Percentiles rank a stretch among this genome's conserved stretches.
These are phyloP conservation scores for Irpex lacteus DNA, from an alignment of 1,284 basidiomycete genomes.

Conservation along the genomic window DNA sequence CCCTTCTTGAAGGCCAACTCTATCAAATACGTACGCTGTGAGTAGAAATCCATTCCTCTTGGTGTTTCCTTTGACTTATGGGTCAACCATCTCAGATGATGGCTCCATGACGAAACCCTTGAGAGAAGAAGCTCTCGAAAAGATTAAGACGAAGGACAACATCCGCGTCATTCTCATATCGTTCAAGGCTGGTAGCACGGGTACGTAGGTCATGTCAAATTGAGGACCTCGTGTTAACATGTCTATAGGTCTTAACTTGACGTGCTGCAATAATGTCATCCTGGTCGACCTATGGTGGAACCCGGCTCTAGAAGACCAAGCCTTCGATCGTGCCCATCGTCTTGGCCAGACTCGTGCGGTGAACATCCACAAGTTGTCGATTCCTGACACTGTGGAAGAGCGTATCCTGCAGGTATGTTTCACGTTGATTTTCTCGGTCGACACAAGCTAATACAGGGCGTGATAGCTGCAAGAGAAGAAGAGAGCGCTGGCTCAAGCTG, in stretches of 20 bases:
- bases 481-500: conserved; percentile 79
- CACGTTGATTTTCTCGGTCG: neutral
- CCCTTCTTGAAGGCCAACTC: conserved; percentile 71
- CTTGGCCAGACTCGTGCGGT: conserved; percentile 83
- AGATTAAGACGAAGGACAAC: conserved; percentile 62
- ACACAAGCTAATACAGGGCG: neutral
- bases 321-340: conserved; percentile 79
- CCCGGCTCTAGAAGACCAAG: conserved; percentile 32
- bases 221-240: neutral
- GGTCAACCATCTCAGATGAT: conserved; percentile 57
- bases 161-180: conserved; percentile 87
- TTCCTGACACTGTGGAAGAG: conserved; percentile 88
- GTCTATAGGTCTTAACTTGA: conserved; percentile 80
- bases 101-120: conserved; percentile 80
- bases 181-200: conserved; percentile 93
- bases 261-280: conserved; percentile 92
- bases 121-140: conserved; percentile 72
- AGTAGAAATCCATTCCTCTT: conserved; percentile 33
- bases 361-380: conserved; percentile 91
- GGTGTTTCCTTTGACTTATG: neutral
- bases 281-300: conserved; percentile 83
- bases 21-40: conserved; percentile 82
- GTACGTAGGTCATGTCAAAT: conserved; percentile 33
- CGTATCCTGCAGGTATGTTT: conserved; percentile 68
- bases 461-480: conserved; percentile 81